A percentile compares a stretch with the other conserved stretches of the same genome.
These are phyloP conservation scores for Coemansia furcata DNA, from an alignment of 192 early-diverging fungal genomes.

Conservation along the genomic window DNA sequence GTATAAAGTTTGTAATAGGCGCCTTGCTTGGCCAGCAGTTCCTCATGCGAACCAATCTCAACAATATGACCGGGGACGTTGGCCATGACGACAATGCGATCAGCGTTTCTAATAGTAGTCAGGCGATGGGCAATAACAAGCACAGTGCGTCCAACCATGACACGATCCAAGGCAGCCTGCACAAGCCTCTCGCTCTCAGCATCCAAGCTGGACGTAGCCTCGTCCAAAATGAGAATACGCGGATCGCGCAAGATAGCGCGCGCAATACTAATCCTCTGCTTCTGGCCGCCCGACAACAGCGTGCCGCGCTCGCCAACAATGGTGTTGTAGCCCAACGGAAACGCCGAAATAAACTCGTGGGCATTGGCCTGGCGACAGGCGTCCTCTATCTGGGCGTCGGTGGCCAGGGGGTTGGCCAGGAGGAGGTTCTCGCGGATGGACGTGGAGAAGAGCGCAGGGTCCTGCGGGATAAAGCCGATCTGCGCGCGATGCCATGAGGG, in stretches of 20 bases:
- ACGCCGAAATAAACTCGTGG: conserved; percentile 58
- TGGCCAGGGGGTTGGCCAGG: conserved; percentile 60
- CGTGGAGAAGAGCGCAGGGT: conserved; percentile 78
- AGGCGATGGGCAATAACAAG: conserved; percentile 83
- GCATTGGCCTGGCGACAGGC: conserved; percentile 78
- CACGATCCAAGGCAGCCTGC: conserved; percentile 69
- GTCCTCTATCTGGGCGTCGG: conserved; percentile 61
- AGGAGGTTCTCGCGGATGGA: conserved; percentile 75
- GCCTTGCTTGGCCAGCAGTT: conserved; percentile 40
- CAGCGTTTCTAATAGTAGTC: conserved; percentile 76
- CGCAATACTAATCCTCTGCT: conserved; percentile 62
- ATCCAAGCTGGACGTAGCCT: conserved; percentile 75
- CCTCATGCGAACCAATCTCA: conserved; percentile 50
- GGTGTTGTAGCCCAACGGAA: conserved; percentile 58
- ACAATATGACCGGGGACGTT: conserved; percentile 51
- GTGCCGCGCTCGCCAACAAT: conserved; percentile 55
- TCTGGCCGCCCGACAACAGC: conserved; percentile 62
- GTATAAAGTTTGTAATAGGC: conserved; percentile 47
- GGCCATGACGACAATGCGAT: conserved; percentile 73
- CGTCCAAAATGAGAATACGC: conserved; percentile 75
- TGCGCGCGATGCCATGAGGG: conserved; percentile 61
- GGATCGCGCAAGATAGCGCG: conserved; percentile 61
- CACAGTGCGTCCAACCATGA: conserved; percentile 74
- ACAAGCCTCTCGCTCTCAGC: conserved; percentile 70
- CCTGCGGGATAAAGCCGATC: conserved; percentile 75